phyloP scores from a whole-genome alignment of 2,329 filamentous ascomycete genomes.

The Rosellinia necatrix region DNA sequence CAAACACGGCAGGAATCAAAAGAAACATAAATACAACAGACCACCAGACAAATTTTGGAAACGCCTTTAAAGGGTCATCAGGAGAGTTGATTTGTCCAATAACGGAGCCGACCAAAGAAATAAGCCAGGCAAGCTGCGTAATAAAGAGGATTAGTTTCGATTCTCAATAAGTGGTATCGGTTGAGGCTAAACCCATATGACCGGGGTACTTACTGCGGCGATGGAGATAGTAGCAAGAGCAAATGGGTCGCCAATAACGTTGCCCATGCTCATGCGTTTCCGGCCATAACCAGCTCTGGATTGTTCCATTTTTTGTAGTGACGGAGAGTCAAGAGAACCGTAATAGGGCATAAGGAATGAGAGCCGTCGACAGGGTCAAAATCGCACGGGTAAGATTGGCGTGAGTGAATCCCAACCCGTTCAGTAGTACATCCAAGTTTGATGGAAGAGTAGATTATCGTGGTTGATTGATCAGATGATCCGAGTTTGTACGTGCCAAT shows the following conservation, averaged over 20 bases:
- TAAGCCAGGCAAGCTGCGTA: slow-evolving; percentile 87
- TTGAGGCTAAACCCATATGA: background rate
- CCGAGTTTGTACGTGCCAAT: slow-evolving; percentile 13
- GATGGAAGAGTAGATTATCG: background rate
- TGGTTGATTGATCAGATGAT: slow-evolving; percentile 14
- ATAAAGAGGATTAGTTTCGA: slow-evolving; percentile 17
- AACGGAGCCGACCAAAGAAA: slow-evolving; percentile 85
- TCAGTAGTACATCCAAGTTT: slow-evolving; percentile 14
- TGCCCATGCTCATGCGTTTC: slow-evolving; percentile 74
- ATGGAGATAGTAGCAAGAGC: slow-evolving; percentile 94
- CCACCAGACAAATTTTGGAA: slow-evolving; percentile 94
- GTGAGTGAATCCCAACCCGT: slow-evolving; percentile 18
- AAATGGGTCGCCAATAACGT: slow-evolving; percentile 95
- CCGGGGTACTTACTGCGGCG: slow-evolving; percentile 70
- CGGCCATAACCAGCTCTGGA: slow-evolving; percentile 60
- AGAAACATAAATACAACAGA: slow-evolving; percentile 83
- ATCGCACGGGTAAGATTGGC: slow-evolving; percentile 22
- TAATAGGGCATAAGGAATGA: slow-evolving; percentile 72
- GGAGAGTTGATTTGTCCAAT: slow-evolving; percentile 64
- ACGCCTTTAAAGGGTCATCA: slow-evolving; percentile 47
- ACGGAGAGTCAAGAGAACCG: slow-evolving; percentile 74
- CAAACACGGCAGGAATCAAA: slow-evolving; percentile 76
- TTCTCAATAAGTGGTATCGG: background rate
- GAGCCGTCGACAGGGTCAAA: slow-evolving; percentile 18
- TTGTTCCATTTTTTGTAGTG: slow-evolving; percentile 80